Conservation (phyloP, 495 filamentous ascomycete species). For the Ramalina peruviana region DNA sequence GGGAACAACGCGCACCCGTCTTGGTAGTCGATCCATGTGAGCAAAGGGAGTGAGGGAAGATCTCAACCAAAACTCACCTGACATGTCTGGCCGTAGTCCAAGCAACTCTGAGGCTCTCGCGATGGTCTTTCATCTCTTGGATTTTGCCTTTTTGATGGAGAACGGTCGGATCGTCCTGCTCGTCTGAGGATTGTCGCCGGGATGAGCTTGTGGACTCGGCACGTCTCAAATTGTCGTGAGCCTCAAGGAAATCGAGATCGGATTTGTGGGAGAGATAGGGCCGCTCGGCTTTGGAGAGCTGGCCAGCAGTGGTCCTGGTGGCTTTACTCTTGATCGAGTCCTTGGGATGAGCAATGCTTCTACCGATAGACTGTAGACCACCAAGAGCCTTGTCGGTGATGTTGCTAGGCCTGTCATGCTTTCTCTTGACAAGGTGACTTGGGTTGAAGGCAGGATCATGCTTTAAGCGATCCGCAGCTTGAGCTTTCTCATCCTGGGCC, state of each 20-base stretch:
- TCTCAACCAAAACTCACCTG: constrained; percentile 1
- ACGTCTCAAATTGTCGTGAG: constrained; percentile 21
- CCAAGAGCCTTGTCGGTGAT: constrained; percentile 7
- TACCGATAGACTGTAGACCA: constrained; percentile 14
- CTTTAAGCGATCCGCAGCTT: constrained; percentile 3
- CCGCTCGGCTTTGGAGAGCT: constrained; percentile 21
- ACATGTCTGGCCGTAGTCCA: constrained; percentile 31
- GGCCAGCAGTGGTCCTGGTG: constrained; percentile 19
- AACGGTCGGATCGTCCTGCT: constrained; percentile 6
- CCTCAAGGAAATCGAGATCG: constrained; percentile 27
- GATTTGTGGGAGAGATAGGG: constrained; percentile 23
- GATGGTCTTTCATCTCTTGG: constrained; percentile 21
- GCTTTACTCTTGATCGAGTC: constrained; percentile 20
- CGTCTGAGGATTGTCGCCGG: neutral
- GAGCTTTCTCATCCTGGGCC: neutral
- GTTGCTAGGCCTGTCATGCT: constrained; percentile 1
- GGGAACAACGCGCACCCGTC: constrained; percentile 22
- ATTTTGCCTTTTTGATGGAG: constrained; percentile 14
- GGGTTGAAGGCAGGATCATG: constrained; percentile 19
- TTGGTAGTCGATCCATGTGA: too few relatives aligned
- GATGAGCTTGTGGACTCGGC: constrained; percentile 11
- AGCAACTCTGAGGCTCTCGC: constrained; percentile 24
- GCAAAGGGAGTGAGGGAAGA: too few relatives aligned
- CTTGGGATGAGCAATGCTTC: constrained; percentile 20
- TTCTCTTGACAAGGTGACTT: constrained; percentile 4